Evolutionary conservation across 2,329 filamentous ascomycete genomes (phyloP).

Genomic region (Cercospora janseana): DNA sequence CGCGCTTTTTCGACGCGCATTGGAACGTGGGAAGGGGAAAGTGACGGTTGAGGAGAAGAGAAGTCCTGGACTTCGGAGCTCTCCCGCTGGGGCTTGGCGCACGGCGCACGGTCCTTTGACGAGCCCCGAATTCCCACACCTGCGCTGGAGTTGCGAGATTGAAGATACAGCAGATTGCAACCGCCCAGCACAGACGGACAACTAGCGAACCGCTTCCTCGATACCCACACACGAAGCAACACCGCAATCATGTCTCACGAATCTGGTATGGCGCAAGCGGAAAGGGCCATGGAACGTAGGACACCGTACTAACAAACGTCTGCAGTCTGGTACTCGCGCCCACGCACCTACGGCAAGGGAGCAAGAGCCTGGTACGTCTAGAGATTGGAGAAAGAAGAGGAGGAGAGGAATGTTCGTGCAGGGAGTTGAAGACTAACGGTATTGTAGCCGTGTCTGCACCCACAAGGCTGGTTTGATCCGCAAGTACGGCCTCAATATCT

Average conservation of each 20-base stretch:
- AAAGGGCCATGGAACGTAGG: neutral
- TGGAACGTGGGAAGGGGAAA: neutral
- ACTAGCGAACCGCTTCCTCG: slow-evolving; percentile 16
- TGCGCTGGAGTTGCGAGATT: slow-evolving; percentile 4
- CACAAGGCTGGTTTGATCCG: slow-evolving; percentile 99
- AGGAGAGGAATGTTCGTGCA: slow-evolving; percentile 18
- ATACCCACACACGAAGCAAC: slow-evolving; percentile 11
- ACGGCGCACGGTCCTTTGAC: slow-evolving; percentile 2
- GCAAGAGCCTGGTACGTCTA: slow-evolving; percentile 80
- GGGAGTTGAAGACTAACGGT: slow-evolving; percentile 30
- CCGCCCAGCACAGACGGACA: slow-evolving; percentile 13
- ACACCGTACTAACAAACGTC: slow-evolving; percentile 12
- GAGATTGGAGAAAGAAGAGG: slow-evolving; percentile 12
- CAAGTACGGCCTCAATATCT: slow-evolving; percentile 95
- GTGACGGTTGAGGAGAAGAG: neutral
- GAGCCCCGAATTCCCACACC: slow-evolving; percentile 12
- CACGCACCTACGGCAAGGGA: slow-evolving; percentile 96
- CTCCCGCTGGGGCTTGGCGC: slow-evolving; percentile 1
- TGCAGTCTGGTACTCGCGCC: slow-evolving; percentile 93
- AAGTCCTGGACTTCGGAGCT: neutral
- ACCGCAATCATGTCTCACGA: slow-evolving; percentile 78
- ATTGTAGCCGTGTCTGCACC: slow-evolving; percentile 73
- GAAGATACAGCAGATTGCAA: slow-evolving; percentile 3
- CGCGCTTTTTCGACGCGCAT: neutral
- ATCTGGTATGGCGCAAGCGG: slow-evolving; percentile 48